These are phyloP conservation scores for Lasiodiplodia gonubiensis DNA, from an alignment of 2,329 filamentous ascomycete species.

Conservation along the genomic window DNA sequence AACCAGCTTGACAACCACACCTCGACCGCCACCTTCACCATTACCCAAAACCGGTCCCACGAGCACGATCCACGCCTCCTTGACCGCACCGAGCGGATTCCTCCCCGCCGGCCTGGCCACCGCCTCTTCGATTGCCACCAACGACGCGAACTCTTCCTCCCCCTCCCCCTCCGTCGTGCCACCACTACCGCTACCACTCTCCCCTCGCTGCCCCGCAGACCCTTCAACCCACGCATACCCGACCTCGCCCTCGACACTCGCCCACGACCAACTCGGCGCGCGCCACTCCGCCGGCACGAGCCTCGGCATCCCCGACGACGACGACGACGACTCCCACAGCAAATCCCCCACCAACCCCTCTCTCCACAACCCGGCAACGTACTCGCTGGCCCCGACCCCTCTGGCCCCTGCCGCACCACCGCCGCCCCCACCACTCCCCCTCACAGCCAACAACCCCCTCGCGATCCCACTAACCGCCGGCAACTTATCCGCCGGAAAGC, in stretches of 20 bases:
- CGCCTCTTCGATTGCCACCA: slow-evolving; percentile 28
- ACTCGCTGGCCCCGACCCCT: slow-evolving; percentile 30
- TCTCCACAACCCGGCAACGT: slow-evolving; percentile 44
- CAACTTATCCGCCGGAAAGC: slow-evolving; percentile 39
- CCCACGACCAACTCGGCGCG: slow-evolving; percentile 42
- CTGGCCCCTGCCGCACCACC: too few species aligned
- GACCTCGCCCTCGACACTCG: slow-evolving; percentile 38
- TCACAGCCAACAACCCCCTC: slow-evolving; percentile 34
- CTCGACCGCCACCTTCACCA: background rate
- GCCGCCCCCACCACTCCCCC: slow-evolving; percentile 5
- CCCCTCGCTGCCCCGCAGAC: slow-evolving; percentile 31
- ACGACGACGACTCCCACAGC: slow-evolving; percentile 34
- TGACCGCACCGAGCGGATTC: slow-evolving; percentile 39
- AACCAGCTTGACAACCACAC: slow-evolving; percentile 30
- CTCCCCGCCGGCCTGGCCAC: slow-evolving; percentile 32
- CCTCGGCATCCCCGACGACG: background rate
- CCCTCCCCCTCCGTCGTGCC: background rate
- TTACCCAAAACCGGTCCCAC: slow-evolving; percentile 34
- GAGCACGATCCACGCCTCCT: slow-evolving; percentile 35
- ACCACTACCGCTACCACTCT: slow-evolving; percentile 22
- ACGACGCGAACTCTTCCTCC: slow-evolving; percentile 33
- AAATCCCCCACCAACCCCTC: slow-evolving; percentile 40
- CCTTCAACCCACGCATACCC: slow-evolving; percentile 33
- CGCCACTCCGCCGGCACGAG: slow-evolving; percentile 18
- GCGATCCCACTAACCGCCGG: slow-evolving; percentile 45